Conservation (phyloP, 2,329 filamentous ascomycete species). For the Alternaria longipes region DNA sequence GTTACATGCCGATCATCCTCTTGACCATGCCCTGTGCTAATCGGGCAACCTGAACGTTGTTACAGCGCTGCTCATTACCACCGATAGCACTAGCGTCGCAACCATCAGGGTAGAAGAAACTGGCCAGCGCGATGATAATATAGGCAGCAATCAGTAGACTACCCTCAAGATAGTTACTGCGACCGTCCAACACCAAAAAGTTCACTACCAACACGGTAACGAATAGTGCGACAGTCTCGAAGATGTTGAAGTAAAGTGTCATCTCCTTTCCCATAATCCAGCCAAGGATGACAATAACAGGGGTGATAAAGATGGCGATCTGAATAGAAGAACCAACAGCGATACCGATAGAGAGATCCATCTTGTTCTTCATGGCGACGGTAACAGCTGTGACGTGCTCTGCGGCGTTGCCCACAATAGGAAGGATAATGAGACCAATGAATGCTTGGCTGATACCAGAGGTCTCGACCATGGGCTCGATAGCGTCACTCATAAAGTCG, state of each 20-base stretch:
- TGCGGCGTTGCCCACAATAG: slow-evolving; percentile 84
- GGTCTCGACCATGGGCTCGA: slow-evolving; percentile 70
- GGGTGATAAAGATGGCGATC: slow-evolving; percentile 80
- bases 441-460: slow-evolving; percentile 75
- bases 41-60: slow-evolving; percentile 9
- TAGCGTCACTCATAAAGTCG: slow-evolving; percentile 79
- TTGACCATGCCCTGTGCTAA: slow-evolving; percentile 26
- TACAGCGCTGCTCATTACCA: slow-evolving; percentile 46
- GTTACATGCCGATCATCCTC: slow-evolving; percentile 31
- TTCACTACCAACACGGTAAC: slow-evolving; percentile 86
- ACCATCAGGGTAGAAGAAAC: slow-evolving; percentile 60
- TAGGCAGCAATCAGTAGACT: slow-evolving; percentile 79
- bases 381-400: slow-evolving; percentile 84
- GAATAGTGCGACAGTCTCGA: slow-evolving; percentile 76
- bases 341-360: slow-evolving; percentile 83
- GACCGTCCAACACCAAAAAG: slow-evolving; percentile 83
- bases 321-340: slow-evolving; percentile 83
- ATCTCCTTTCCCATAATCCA: slow-evolving; percentile 81
- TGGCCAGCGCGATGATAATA: slow-evolving; percentile 73
- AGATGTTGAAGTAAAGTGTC: slow-evolving; percentile 69
- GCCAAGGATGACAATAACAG: slow-evolving; percentile 77
- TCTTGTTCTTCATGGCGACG: slow-evolving; percentile 84
- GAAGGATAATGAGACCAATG: slow-evolving; percentile 80
- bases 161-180: slow-evolving; percentile 84
- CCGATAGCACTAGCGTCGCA: slow-evolving; percentile 56